These are phyloP conservation scores for Angomonas deanei DNA, from an alignment of 208 protist genomes.

Conservation along the genomic window DNA sequence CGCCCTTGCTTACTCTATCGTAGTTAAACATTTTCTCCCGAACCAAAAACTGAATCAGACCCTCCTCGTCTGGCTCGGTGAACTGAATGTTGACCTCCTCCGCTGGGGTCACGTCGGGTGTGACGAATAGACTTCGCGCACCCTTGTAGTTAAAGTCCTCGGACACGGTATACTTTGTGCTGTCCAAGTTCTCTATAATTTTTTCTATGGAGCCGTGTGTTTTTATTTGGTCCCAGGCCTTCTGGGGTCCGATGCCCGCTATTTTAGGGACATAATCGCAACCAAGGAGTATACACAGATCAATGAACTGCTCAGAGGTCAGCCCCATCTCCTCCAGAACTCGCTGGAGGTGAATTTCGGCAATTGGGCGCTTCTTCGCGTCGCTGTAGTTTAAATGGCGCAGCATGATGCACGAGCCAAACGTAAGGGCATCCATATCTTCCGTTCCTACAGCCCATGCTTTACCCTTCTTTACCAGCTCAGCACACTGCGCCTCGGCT, in stretches of 20 bases:
- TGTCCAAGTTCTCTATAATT: constrained; percentile 92
- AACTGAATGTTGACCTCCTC: constrained; percentile 90
- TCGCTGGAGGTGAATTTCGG: constrained; percentile 91
- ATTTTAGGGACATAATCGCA: constrained; percentile 99
- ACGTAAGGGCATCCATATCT: constrained; percentile 99
- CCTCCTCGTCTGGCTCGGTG: constrained; percentile 95
- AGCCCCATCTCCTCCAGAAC: constrained; percentile 78
- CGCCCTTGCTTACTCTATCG: constrained; percentile 80
- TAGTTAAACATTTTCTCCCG: constrained; percentile 97
- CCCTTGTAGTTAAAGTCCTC: constrained; percentile 87
- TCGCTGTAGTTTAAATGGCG: constrained; percentile 96
- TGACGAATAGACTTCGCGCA: constrained; percentile 89
- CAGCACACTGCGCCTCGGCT: constrained; percentile 99
- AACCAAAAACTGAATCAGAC: constrained; percentile 96
- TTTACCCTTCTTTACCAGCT: constrained; percentile 90
- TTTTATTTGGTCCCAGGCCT: constrained; percentile 93
- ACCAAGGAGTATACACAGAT: constrained; percentile 99
- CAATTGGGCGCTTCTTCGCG: constrained; percentile 94
- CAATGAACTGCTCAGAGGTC: constrained; percentile 96
- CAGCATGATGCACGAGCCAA: constrained; percentile 94
- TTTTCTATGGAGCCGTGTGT: constrained; percentile 95
- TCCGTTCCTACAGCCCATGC: constrained; percentile 98
- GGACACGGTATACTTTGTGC: constrained; percentile 72
- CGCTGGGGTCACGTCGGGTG: constrained; percentile 84
- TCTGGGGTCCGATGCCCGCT: constrained; percentile 95